Evolutionary conservation across 169 alveolate species (phyloP).

Genomic region (Cryptosporidium baileyi): DNA sequence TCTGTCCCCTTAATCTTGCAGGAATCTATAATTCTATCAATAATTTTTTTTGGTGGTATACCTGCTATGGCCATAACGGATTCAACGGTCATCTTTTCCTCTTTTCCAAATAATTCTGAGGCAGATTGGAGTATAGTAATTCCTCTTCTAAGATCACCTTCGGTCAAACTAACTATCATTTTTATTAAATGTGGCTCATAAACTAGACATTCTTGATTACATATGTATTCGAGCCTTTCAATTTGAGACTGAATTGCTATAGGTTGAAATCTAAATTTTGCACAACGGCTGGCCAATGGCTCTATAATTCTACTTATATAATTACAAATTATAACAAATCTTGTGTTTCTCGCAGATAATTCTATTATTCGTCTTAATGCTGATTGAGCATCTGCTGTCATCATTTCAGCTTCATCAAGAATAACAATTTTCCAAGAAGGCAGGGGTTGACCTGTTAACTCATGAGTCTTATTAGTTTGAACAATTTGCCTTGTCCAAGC

Average conservation of each 20-base stretch:
- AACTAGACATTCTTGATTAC: conserved; percentile 79
- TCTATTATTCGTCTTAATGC: conserved; percentile 98
- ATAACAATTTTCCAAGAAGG: conserved; percentile 94
- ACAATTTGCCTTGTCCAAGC: conserved; percentile 94
- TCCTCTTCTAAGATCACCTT: conserved; percentile 95
- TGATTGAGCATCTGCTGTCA: conserved; percentile 98
- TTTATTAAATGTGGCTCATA: conserved; percentile 80
- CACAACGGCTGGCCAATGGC: conserved; percentile 95
- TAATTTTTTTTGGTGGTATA: conserved; percentile 73
- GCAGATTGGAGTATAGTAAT: conserved; percentile 91
- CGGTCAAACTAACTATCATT: conserved; percentile 85
- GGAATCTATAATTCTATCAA: conserved; percentile 69
- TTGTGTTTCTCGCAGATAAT: conserved; percentile 91
- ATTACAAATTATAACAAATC: conserved; percentile 98
- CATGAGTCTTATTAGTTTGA: conserved; percentile 82
- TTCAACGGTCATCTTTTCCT: conserved; percentile 68
- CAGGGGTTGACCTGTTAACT: conserved; percentile 82
- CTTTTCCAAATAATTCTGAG: conserved; percentile 79
- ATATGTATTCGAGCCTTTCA: conserved; percentile 86
- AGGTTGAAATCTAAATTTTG: conserved; percentile 93
- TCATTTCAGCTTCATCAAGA: conserved; percentile 99
- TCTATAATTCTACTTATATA: conserved; percentile 94
- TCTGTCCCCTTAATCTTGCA: conserved; percentile 69
- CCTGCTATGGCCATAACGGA: conserved; percentile 76
- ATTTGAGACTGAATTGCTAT: conserved; percentile 89